A percentile compares a stretch with the other conserved stretches of the same genome.
Evolutionary conservation across 208 protist species (phyloP).

Genomic region (Trypanosoma scelopori): DNA sequence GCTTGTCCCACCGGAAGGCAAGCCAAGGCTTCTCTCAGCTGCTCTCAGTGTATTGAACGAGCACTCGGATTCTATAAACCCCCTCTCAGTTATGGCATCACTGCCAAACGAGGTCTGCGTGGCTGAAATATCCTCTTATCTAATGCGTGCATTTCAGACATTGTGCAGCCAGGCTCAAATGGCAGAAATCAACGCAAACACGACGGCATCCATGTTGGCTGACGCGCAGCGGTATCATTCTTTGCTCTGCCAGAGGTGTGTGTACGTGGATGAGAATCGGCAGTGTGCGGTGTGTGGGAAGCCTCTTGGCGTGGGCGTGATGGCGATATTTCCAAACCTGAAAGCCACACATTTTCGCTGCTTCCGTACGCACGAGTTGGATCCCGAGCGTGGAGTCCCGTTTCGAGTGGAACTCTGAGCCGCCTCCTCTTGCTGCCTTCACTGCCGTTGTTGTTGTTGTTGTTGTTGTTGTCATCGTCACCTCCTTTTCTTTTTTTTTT

Average conservation of each 20-base stretch:
- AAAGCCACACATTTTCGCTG: constrained; percentile 60
- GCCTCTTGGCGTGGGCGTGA: constrained; percentile 30
- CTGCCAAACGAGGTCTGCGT: constrained; percentile 43
- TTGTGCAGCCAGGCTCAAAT: constrained; percentile 31
- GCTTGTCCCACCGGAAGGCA: constrained; percentile 34
- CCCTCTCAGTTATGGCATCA: constrained; percentile 30
- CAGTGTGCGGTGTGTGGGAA: constrained; percentile 45
- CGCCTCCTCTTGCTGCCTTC: not conserved
- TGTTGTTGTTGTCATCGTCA: too few species aligned
- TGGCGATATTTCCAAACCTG: constrained; percentile 60
- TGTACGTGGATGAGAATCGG: constrained; percentile 37
- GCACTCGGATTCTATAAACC: constrained; percentile 36
- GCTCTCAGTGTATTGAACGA: constrained; percentile 41
- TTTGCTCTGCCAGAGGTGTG: constrained; percentile 41
- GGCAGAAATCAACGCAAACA: constrained; percentile 16
- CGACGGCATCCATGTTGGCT: constrained; percentile 26
- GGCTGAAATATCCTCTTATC: constrained; percentile 35
- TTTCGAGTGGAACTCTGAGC: constrained; percentile 14
- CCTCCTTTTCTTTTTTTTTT: too few species aligned
- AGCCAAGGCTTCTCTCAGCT: constrained; percentile 26
- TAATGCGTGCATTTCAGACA: constrained; percentile 43
- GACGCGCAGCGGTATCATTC: constrained; percentile 21
- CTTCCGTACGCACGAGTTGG: constrained; percentile 31
- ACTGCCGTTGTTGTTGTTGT: too few species aligned
- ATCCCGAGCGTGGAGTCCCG: constrained; percentile 58